These are phyloP conservation scores for Leccinum solheimii DNA, from an alignment of 1,284 basidiomycete species.

Conservation along the genomic window DNA sequence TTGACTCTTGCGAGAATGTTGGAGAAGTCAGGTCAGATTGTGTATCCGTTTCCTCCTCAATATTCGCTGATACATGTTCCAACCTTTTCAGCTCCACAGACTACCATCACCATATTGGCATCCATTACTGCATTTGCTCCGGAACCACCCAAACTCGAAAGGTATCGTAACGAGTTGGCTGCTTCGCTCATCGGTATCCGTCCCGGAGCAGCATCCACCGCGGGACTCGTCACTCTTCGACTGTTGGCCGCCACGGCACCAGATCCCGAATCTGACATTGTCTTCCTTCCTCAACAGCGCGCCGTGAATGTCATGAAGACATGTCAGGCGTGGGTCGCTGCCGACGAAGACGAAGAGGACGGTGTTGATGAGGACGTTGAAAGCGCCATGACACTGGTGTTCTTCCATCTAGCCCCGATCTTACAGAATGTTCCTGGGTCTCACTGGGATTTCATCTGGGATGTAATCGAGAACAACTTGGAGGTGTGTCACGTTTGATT, in stretches of 20 bases:
- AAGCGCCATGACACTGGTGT: conserved; percentile 73
- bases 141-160: conserved; percentile 73
- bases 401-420: conserved; percentile 80
- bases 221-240: conserved; percentile 71
- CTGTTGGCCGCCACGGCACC: conserved; percentile 80
- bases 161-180: conserved; percentile 89
- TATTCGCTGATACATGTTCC: conserved; percentile 2
- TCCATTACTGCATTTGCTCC: conserved; percentile 63
- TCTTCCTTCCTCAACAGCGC: conserved; percentile 86
- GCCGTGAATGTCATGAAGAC: conserved; percentile 90
- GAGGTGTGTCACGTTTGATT: conserved; percentile 56
- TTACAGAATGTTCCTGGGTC: conserved; percentile 84
- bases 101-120: conserved; percentile 63
- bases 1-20: conserved; percentile 62
- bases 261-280: conserved; percentile 71
- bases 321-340: conserved; percentile 81
- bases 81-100: conserved; percentile 56
- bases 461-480: conserved; percentile 85
- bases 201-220: conserved; percentile 59
- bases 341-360: conserved; percentile 60
- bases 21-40: conserved; percentile 54
- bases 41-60: not conserved
- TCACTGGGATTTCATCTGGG: conserved; percentile 94
- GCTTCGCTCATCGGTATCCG: conserved; percentile 74
- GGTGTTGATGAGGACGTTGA: conserved; percentile 66